These are phyloP conservation scores for Curvularia hawaiiensis DNA, from an alignment of 2,329 filamentous ascomycete genomes.

Conservation along the genomic window DNA sequence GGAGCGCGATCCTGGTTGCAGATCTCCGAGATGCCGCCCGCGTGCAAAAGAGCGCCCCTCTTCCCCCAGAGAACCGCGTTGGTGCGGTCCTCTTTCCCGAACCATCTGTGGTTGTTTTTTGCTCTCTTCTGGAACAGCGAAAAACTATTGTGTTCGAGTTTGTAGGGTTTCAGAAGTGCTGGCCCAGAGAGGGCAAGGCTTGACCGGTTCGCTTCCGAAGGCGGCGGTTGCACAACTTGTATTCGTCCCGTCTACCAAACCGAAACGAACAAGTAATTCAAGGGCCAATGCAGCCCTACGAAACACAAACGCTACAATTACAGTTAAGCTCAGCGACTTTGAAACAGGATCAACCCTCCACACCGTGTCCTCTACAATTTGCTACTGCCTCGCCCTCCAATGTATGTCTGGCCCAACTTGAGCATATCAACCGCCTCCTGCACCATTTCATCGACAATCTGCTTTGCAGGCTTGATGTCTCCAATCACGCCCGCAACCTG, in stretches of 20 bases:
- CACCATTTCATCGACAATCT: conserved; percentile 93
- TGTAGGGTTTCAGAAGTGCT: background rate
- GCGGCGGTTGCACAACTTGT: conserved; percentile 9
- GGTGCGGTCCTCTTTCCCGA: background rate
- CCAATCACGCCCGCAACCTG: conserved; percentile 82
- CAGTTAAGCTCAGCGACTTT: background rate
- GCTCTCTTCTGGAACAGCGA: background rate
- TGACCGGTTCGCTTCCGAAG: background rate
- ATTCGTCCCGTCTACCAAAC: background rate
- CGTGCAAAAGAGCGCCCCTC: conserved; percentile 2
- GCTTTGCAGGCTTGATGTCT: conserved; percentile 77
- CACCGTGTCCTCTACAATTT: conserved; percentile 36
- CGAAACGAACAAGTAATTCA: conserved; percentile 2
- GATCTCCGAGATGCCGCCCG: conserved; percentile 26
- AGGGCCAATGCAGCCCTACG: background rate
- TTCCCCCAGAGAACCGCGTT: background rate
- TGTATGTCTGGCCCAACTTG: conserved; percentile 44
- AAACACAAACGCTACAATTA: background rate
- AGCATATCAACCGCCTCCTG: conserved; percentile 47
- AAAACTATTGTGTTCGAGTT: background rate
- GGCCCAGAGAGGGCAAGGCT: background rate
- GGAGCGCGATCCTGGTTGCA: conserved; percentile 23
- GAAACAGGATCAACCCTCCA: background rate
- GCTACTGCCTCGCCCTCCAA: conserved; percentile 35
- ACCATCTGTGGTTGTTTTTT: background rate